Percentiles rank a stretch among this genome's conserved stretches.
Conservation (phyloP, 176 grass and related monocot genomes). For the Oryza officinalis region DNA sequence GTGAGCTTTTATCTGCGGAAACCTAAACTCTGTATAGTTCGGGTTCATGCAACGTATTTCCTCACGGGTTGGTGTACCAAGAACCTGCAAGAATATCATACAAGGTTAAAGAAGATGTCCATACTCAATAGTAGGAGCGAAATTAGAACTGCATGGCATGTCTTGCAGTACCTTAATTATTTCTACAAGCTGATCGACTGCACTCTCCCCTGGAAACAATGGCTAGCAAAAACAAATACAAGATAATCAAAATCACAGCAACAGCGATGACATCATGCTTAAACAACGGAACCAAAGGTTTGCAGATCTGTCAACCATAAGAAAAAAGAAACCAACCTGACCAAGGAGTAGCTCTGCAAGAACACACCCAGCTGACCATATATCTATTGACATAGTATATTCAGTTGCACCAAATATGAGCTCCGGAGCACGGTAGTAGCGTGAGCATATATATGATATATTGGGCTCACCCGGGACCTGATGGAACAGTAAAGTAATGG, state of each 20-base stretch:
- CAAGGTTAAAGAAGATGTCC: constrained; percentile 10
- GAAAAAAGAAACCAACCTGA: constrained; percentile 46
- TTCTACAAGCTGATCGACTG: constrained; percentile 67
- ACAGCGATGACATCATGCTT: constrained; percentile 10
- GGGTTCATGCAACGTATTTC: constrained; percentile 85
- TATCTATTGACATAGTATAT: constrained; percentile 74
- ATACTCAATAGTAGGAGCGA: constrained; percentile 10
- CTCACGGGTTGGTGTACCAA: constrained; percentile 74
- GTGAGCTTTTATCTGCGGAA: constrained; percentile 76
- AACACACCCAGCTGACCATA: constrained; percentile 76
- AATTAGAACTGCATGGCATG: not conserved
- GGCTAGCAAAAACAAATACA: constrained; percentile 45
- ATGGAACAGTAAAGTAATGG: constrained; percentile 23
- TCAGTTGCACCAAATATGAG: constrained; percentile 74
- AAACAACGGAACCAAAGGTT: constrained; percentile 5
- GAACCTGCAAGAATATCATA: constrained; percentile 53
- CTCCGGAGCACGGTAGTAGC: constrained; percentile 71
- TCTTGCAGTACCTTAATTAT: constrained; percentile 56
- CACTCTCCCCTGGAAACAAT: constrained; percentile 64
- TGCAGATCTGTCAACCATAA: not conserved
- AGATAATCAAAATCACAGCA: constrained; percentile 6
- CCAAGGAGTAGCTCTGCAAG: constrained; percentile 73
- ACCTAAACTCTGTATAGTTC: constrained; percentile 73
- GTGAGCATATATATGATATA: constrained; percentile 76
- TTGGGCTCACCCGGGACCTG: constrained; percentile 67